Evolutionary conservation across 23 red algal genomes (phyloP).

Genomic region (Gracilariopsis chorda): DNA sequence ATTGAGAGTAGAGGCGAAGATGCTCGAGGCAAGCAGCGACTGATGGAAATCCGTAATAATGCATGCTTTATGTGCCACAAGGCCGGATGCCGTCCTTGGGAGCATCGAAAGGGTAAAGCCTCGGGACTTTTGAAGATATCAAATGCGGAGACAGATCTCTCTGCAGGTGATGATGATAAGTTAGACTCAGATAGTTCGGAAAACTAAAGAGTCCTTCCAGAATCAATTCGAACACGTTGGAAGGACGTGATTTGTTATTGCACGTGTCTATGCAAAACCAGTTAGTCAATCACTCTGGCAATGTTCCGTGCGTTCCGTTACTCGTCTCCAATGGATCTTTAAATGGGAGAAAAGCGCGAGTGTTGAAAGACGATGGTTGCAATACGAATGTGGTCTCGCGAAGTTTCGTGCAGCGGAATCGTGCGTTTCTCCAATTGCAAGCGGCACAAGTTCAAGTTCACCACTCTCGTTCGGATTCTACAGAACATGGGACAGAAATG

Average conservation of each 20-base stretch:
- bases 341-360: background rate
- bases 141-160: background rate
- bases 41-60: background rate
- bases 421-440: background rate
- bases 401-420: background rate
- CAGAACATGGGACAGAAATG: background rate
- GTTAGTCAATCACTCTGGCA: background rate
- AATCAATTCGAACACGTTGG: background rate
- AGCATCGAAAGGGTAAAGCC: background rate
- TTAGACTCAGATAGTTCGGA: background rate
- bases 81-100: background rate
- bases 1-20: background rate
- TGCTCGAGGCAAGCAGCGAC: background rate
- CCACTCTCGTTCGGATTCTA: background rate
- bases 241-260: background rate
- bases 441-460: background rate
- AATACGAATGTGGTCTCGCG: background rate
- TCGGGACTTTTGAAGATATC: background rate
- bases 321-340: background rate
- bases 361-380: constrained; percentile 3
- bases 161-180: background rate
- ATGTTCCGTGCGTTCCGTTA: background rate
- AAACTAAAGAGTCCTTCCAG: background rate
- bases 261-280: background rate
- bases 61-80: background rate